These are phyloP conservation scores for Fusarium stilboides DNA, from an alignment of 2,329 filamentous ascomycete species.

Conservation along the genomic window DNA sequence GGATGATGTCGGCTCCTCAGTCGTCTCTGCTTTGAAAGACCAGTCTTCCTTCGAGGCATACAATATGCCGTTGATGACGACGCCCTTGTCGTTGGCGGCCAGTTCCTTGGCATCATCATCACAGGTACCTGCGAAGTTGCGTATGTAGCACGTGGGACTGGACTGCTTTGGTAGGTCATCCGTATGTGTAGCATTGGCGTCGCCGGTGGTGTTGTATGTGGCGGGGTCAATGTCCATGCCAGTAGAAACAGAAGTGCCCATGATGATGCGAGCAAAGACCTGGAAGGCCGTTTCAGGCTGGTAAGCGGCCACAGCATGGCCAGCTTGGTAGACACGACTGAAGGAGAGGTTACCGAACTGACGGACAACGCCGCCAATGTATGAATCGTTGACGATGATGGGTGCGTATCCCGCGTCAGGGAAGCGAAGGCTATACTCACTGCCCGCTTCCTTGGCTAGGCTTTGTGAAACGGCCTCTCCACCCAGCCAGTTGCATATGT, in stretches of 20 bases:
- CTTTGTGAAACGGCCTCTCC: slow-evolving; percentile 80
- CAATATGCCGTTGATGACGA: slow-evolving; percentile 73
- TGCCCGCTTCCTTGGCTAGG: slow-evolving; percentile 66
- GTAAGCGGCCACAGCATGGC: slow-evolving; percentile 74
- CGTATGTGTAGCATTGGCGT: slow-evolving; percentile 69
- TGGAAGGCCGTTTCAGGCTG: slow-evolving; percentile 73
- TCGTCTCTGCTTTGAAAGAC: slow-evolving; percentile 54
- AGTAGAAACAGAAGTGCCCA: slow-evolving; percentile 68
- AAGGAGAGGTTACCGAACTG: slow-evolving; percentile 84
- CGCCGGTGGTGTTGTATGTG: slow-evolving; percentile 70
- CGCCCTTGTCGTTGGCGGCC: slow-evolving; percentile 66
- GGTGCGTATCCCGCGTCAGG: slow-evolving; percentile 78
- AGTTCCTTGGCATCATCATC: slow-evolving; percentile 65
- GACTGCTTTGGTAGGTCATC: slow-evolving; percentile 66
- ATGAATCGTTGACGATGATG: slow-evolving; percentile 77
- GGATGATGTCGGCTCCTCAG: slow-evolving; percentile 43
- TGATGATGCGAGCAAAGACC: slow-evolving; percentile 73
- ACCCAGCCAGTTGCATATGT: slow-evolving; percentile 79
- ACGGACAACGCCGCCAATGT: slow-evolving; percentile 80
- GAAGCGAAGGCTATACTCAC: slow-evolving; percentile 69
- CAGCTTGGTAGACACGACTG: slow-evolving; percentile 76
- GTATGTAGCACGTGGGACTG: slow-evolving; percentile 72
- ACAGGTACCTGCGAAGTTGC: slow-evolving; percentile 65
- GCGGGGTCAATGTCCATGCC: slow-evolving; percentile 67
- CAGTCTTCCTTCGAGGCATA: slow-evolving; percentile 61